These are phyloP conservation scores for Diversispora epigaea DNA, from an alignment of 192 early-diverging fungal species.

Conservation along the genomic window DNA sequence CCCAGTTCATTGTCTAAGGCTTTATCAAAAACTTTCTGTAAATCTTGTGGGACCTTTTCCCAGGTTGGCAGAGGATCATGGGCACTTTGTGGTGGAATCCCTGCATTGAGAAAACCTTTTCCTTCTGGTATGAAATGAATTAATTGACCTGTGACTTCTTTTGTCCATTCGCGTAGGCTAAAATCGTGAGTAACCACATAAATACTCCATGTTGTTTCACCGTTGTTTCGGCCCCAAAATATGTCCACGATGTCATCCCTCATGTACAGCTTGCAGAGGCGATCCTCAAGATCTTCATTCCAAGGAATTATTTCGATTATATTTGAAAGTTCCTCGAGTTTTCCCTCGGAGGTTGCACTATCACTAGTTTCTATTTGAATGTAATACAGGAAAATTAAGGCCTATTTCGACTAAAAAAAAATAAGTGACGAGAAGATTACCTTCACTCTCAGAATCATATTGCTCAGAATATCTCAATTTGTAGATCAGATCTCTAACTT, in stretches of 20 bases:
- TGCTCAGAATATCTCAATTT: too few relatives aligned
- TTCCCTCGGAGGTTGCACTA: too few relatives aligned
- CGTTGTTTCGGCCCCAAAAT: slow-evolving; percentile 1
- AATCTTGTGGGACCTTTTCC: neutral
- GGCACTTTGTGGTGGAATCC: neutral
- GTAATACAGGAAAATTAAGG: too few relatives aligned
- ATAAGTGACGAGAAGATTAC: too few relatives aligned
- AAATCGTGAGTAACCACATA: neutral
- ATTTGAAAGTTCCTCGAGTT: too few relatives aligned
- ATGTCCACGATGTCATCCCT: slow-evolving; percentile 2
- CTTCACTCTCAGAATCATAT: too few relatives aligned
- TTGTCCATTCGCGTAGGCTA: neutral
- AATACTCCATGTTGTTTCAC: neutral
- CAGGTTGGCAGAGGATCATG: neutral
- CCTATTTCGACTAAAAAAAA: too few relatives aligned
- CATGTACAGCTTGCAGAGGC: neutral
- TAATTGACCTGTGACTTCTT: neutral
- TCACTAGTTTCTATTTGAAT: too few relatives aligned
- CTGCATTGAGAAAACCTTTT: neutral
- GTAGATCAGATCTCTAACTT: too few relatives aligned
- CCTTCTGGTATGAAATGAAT: slow-evolving; percentile 2
- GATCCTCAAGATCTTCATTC: neutral
- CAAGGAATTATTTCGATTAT: neutral
- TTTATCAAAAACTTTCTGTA: slow-evolving; percentile 9
- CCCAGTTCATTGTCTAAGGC: slow-evolving; percentile 11